Conservation (phyloP, 2,329 filamentous ascomycete genomes). For the Trichoderma pleuroti region DNA sequence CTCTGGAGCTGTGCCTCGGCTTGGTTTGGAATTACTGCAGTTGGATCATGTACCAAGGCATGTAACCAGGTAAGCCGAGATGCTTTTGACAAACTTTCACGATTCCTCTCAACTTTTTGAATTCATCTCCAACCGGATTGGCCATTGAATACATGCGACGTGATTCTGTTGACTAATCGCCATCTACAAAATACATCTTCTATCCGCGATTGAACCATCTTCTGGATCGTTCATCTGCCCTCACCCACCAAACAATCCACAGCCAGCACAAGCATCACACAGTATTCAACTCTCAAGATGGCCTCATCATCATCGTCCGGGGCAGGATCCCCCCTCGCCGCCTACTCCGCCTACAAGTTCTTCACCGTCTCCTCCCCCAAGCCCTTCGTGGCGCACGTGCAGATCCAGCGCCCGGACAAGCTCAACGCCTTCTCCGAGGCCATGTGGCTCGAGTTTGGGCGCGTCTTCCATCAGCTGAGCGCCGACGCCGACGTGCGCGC, state of each 20-base stretch:
- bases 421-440: constrained; percentile 81
- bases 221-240: background rate
- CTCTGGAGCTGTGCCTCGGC: background rate
- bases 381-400: constrained; percentile 78
- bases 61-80: background rate
- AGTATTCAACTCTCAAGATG: background rate
- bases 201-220: background rate
- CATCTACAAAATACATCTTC: background rate
- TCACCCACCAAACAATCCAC: background rate
- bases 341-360: constrained; percentile 55
- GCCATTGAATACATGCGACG: background rate
- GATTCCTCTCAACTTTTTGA: background rate
- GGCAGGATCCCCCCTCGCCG: constrained; percentile 27
- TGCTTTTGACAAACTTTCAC: background rate
- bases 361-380: constrained; percentile 71
- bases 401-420: constrained; percentile 84
- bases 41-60: background rate
- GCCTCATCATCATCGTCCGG: constrained; percentile 11
- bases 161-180: background rate
- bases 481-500: constrained; percentile 68
- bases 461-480: constrained; percentile 70
- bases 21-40: background rate
- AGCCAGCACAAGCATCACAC: background rate
- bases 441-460: constrained; percentile 81
- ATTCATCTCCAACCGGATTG: background rate